Conservation (phyloP, 371 early-diverging fungal species). For the Encephalitozoon intestinalis region DNA sequence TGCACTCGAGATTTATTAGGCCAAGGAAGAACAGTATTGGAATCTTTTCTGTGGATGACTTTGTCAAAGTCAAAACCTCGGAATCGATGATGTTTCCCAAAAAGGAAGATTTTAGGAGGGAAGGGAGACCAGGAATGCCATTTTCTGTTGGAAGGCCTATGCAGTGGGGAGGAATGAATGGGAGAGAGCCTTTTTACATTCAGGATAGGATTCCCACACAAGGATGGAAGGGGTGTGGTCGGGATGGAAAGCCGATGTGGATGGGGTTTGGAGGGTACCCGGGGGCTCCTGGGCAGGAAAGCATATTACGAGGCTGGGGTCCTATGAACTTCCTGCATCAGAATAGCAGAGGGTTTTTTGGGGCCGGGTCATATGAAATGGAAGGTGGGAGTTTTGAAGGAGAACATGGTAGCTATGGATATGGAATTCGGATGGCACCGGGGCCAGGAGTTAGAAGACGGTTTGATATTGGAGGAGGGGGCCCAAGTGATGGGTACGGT, state of each 20-base stretch:
- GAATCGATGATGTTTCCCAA: background rate
- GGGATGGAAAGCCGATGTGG: background rate
- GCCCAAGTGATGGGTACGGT: background rate
- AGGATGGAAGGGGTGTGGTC: too few relatives aligned
- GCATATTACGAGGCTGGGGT: background rate
- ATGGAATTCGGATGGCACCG: background rate
- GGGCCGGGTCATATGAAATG: background rate
- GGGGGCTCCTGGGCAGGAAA: background rate
- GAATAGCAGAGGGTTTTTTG: background rate
- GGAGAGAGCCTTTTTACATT: background rate
- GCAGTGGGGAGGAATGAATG: background rate
- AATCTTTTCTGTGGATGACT: constrained; percentile 35
- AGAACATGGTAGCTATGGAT: background rate
- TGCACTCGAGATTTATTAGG: constrained; percentile 26
- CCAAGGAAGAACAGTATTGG: constrained; percentile 38
- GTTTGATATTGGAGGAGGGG: background rate
- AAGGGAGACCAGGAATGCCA: background rate
- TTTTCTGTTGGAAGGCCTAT: background rate
- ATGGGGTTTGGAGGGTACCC: background rate
- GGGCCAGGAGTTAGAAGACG: background rate
- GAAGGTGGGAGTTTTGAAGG: background rate
- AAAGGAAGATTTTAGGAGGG: background rate
- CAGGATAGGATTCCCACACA: background rate
- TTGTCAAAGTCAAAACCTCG: background rate
- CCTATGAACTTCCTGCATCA: background rate